A percentile compares a stretch with the other conserved stretches of the same genome.
phyloP scores from a whole-genome alignment of 2,329 filamentous ascomycete genomes.

The Colletotrichum somersetense region DNA sequence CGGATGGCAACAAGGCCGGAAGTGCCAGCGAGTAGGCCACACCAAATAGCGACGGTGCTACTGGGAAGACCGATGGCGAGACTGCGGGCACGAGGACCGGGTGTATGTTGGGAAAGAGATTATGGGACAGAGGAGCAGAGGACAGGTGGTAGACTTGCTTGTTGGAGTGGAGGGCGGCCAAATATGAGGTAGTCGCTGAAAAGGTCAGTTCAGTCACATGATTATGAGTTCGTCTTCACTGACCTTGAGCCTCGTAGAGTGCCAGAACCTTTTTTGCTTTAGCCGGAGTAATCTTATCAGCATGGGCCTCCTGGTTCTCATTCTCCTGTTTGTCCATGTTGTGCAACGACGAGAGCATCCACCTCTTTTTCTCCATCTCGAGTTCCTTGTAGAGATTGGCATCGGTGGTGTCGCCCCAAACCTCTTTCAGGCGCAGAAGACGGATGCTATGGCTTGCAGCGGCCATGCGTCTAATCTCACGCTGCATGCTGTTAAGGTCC shows the following conservation, averaged over 20 bases:
- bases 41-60: slow-evolving; percentile 60
- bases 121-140: slow-evolving; percentile 54
- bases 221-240: slow-evolving; percentile 43
- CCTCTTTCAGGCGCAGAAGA: slow-evolving; percentile 67
- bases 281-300: slow-evolving; percentile 40
- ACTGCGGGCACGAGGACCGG: slow-evolving; percentile 56
- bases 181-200: slow-evolving; percentile 62
- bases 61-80: slow-evolving; percentile 51
- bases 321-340: slow-evolving; percentile 55
- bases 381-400: slow-evolving; percentile 63
- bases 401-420: slow-evolving; percentile 59
- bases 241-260: slow-evolving; percentile 66
- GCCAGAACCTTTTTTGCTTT: slow-evolving; percentile 57
- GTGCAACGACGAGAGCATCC: slow-evolving; percentile 71
- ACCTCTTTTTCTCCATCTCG: slow-evolving; percentile 69
- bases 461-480: slow-evolving; percentile 68
- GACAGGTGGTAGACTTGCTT: slow-evolving; percentile 62
- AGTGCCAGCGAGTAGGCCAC: slow-evolving; percentile 67
- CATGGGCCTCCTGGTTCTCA: slow-evolving; percentile 36
- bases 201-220: slow-evolving; percentile 13
- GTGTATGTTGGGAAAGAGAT: slow-evolving; percentile 55
- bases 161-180: slow-evolving; percentile 58
- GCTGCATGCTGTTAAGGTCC: slow-evolving; percentile 57
- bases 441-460: slow-evolving; percentile 64
- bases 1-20: slow-evolving; percentile 67